These are phyloP conservation scores for Dioscorea zingiberensis DNA, from an alignment of 106 monocot genomes.

Conservation along the genomic window DNA sequence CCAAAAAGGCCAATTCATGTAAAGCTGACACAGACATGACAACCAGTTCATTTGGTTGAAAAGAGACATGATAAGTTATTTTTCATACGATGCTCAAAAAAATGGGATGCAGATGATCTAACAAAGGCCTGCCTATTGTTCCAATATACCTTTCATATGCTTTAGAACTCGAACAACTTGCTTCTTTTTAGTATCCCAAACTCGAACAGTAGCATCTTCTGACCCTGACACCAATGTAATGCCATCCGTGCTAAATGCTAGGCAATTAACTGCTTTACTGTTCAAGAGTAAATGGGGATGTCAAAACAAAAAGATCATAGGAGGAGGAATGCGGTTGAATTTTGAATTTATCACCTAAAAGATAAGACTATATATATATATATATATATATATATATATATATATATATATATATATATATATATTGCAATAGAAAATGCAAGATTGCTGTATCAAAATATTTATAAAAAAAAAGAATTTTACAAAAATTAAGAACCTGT, in stretches of 20 bases:
- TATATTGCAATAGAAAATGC: no score
- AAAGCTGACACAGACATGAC: no score
- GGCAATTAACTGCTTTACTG: constrained; percentile 75
- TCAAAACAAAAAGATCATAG: neutral
- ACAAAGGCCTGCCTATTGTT: neutral
- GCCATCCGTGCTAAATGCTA: constrained; percentile 71
- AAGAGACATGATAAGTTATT: no score
- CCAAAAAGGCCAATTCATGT: no score
- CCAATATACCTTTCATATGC: constrained; percentile 64
- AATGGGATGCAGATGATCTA: no score
- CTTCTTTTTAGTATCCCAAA: constrained; percentile 66
- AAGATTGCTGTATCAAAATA: no score
- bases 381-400: no score
- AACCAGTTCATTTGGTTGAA: no score
- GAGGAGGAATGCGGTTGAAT: neutral
- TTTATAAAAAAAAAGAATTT: neutral
- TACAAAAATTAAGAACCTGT: constrained; percentile 35
- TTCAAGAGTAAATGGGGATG: neutral
- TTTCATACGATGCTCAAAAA: no score
- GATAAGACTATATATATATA: constrained; percentile 2
- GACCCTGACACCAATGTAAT: constrained; percentile 76
- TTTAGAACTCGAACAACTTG: constrained; percentile 56
- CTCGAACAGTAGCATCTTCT: constrained; percentile 71
- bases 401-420: no score
- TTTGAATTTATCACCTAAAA: no score